A percentile compares a stretch with the other conserved stretches of the same genome.
phyloP scores from a whole-genome alignment of 1,284 basidiomycete species.

The Malassezia slooffiae region DNA sequence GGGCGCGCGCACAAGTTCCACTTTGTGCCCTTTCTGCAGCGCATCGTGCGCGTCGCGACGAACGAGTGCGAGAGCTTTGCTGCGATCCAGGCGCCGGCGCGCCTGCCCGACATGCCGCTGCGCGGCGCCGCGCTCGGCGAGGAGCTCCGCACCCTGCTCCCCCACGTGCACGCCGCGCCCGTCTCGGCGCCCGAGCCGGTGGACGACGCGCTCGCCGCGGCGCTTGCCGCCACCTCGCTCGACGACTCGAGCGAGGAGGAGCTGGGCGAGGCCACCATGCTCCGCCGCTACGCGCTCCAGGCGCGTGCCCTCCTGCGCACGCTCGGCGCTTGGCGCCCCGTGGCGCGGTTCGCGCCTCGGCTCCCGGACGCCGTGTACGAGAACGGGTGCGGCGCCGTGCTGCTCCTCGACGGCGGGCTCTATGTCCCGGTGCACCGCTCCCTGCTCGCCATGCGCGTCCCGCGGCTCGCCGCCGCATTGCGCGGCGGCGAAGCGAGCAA shows the following conservation, averaged over 20 bases:
- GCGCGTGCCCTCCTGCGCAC: constrained; percentile 1
- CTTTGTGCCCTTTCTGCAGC: constrained; percentile 69
- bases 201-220: neutral
- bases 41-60: constrained; percentile 69
- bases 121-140: constrained; percentile 57
- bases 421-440: constrained; percentile 58
- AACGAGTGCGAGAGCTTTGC: constrained; percentile 83
- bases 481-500: too few relatives aligned
- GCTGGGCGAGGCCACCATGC: neutral
- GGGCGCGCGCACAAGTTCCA: constrained; percentile 55
- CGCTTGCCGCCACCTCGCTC: constrained; percentile 40
- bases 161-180: constrained; percentile 26
- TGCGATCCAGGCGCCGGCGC: constrained; percentile 67
- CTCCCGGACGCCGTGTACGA: neutral
- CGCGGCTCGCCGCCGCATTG: constrained; percentile 48
- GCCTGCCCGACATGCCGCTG: constrained; percentile 55
- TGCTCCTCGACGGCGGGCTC: constrained; percentile 48
- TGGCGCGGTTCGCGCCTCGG: neutral
- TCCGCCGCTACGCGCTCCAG: neutral
- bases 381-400: constrained; percentile 57
- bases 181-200: constrained; percentile 5
- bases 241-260: constrained; percentile 41
- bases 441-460: constrained; percentile 58
- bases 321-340: neutral
- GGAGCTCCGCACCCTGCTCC: constrained; percentile 53